Evolutionary conservation across 768 basidiomycete species (phyloP), one percentile per base, ranked within the genome.

Genomic region (Boletus coccyginus): DNA sequence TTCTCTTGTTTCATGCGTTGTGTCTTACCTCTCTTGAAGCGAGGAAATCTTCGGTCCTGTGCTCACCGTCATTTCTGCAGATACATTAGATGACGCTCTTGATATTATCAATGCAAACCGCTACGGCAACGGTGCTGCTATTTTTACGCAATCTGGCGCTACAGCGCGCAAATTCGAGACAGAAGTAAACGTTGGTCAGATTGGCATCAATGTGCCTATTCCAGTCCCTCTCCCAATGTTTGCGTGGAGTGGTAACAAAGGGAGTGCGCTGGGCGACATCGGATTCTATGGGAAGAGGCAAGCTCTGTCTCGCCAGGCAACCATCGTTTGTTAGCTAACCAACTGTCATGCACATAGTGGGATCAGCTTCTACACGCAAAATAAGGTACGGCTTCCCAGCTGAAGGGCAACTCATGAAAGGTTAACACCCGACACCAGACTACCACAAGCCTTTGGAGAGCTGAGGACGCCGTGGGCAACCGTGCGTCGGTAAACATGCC

Each of bases 41-140:
- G 86, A 94, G 67, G 96, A 98, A 68, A 96, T 98, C 55, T 98
- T 98, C 62, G 96, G 94, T 14, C 96, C 96, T 2, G 96, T 87
- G 2, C 78, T 98, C 31, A 77, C 88, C 11, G 78, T 95, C 53
- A 67, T 98, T 52, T 79, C 81, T 46, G 91, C 87, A 7, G 85
- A 94, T 35, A 92, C 87, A 0, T 76, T 98, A 42, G 94, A 98
- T 58, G 92, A 96, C 56, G 95, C 94, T 13, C 80, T 98, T 56
- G 82, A 84, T 42, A 85, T 96, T 58, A 87, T 98, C 73, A 98
- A 98, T 75, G 74, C 78, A 58, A 98, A 97, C 75, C 79, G 73
- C 61, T 98, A 97, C 70, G 90, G 96, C 9, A 98, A 98, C 64
- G 96, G 96, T 32, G 85, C 94, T 32, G 91, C 94, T 21, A 92